Conservation (phyloP, 108 stramenopile genomes). For the Cyclotella distinguenda region DNA sequence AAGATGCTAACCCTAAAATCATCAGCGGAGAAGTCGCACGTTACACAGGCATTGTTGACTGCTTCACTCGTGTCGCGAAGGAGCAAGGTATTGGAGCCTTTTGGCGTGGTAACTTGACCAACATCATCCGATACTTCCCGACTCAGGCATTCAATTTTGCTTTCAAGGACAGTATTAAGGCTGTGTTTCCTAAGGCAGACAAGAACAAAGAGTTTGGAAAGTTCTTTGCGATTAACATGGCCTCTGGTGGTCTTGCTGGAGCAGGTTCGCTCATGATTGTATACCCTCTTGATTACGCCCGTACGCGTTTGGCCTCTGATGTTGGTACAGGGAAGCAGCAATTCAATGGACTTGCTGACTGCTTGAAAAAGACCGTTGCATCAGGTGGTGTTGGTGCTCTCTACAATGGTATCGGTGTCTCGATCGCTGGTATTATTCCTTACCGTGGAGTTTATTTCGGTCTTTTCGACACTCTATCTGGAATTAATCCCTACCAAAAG, state of each 20-base stretch:
- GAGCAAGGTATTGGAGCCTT: slow-evolving; percentile 93
- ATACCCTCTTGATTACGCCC: slow-evolving; percentile 99
- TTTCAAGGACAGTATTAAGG: slow-evolving; percentile 98
- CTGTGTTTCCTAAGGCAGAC: slow-evolving; percentile 95
- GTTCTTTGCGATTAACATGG: slow-evolving; percentile 97
- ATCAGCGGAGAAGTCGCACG: slow-evolving; percentile 92
- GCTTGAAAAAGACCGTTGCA: slow-evolving; percentile 91
- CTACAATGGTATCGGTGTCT: slow-evolving; percentile 99
- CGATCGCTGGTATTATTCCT: slow-evolving; percentile 94
- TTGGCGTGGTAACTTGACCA: slow-evolving; percentile 99
- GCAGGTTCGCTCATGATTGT: slow-evolving; percentile 96
- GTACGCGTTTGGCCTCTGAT: slow-evolving; percentile 98
- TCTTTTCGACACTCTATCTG: slow-evolving; percentile 96
- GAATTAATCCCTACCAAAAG: slow-evolving; percentile 98
- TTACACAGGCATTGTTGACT: slow-evolving; percentile 95
- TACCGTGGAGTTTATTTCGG: slow-evolving; percentile 99
- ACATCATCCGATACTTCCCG: slow-evolving; percentile 98
- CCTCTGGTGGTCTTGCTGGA: slow-evolving; percentile 96
- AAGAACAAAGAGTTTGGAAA: slow-evolving; percentile 94
- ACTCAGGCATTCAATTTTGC: slow-evolving; percentile 99
- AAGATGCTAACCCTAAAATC: slow-evolving; percentile 97
- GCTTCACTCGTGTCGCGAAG: slow-evolving; percentile 91
- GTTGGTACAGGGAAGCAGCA: slow-evolving; percentile 93
- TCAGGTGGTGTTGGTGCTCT: slow-evolving; percentile 84
- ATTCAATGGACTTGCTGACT: slow-evolving; percentile 97